Evolutionary conservation across 192 early-diverging fungal species (phyloP), one percentile per base, ranked within the genome.

Genomic region (Umbelopsis vinacea): DNA sequence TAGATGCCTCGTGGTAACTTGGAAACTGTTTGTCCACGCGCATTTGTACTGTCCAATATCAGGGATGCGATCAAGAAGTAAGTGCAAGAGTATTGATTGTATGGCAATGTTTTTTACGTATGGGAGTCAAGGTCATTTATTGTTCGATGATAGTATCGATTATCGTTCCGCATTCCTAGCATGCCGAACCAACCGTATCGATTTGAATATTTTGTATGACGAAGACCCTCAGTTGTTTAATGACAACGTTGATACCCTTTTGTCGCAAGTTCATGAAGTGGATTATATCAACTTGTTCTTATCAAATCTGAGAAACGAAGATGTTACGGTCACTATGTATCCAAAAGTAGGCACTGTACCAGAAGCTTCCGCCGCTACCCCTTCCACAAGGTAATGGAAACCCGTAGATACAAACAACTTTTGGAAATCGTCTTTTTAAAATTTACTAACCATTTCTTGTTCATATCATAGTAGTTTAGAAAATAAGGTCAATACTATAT

Each of bases 1-100:
- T 79, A 91, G 82, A 99, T 99, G 97, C 97, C 97, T 14, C 92
- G 97, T 33, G 97, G 97, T 8, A 99, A 99, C 69, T 81, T 98
- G 63, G 97, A 99, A 74, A 98, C 96, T 0, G 86, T 99, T 23
- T 83, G 88, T 17, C 97, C 97, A 2, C 91, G 97, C 6, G 93
- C 96, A 7, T 79, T 99, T 71, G 94, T 97, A 0, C 79, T 98
- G 17, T 85, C 91, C 2, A 78, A 86, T 4, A 89, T 95, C 9
- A 85, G 92, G 4, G 82, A 85, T 22, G 71, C 81, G 9, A 70
- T 97, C 22, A 84, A 91, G 26, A 46, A 52, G 71, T 87, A 76
- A 52, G 74, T 67, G 29, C n/a, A 35, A 12, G 6, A 11, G 5
- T 43, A 12, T 2, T 29, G 29, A 29, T 43, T 43, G 1, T 43